phyloP scores from a whole-genome alignment of 345 rosid species.

The Zanthoxylum bungeanum region DNA sequence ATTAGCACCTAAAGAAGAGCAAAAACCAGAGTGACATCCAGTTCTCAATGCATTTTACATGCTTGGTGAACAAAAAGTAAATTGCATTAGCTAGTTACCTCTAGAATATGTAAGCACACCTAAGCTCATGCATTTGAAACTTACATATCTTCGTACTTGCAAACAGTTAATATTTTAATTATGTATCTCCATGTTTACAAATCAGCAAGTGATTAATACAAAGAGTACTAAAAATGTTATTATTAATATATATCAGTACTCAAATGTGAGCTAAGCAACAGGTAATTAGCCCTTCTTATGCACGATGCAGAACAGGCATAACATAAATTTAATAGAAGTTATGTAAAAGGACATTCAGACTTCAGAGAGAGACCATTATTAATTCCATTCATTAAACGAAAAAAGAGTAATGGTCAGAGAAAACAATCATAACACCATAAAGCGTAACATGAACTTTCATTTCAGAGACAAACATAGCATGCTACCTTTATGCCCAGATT shows the following conservation, averaged over 20 bases:
- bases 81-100: background rate
- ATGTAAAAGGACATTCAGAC: background rate
- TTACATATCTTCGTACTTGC: no score
- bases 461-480: background rate
- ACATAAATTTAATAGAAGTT: background rate
- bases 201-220: background rate
- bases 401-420: background rate
- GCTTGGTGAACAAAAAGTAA: background rate
- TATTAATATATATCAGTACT: background rate
- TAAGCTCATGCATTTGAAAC: background rate
- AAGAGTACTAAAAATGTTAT: background rate
- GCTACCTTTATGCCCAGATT: slow-evolving; percentile 87
- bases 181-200: background rate
- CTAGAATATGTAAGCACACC: background rate
- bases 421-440: background rate
- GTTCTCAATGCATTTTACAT: background rate
- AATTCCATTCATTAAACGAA: background rate
- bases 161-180: background rate
- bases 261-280: background rate
- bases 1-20: background rate
- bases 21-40: background rate
- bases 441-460: background rate
- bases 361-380: background rate
- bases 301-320: background rate
- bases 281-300: background rate